These are phyloP conservation scores for Neohortaea acidophila DNA, from an alignment of 495 filamentous ascomycete genomes.

Conservation along the genomic window DNA sequence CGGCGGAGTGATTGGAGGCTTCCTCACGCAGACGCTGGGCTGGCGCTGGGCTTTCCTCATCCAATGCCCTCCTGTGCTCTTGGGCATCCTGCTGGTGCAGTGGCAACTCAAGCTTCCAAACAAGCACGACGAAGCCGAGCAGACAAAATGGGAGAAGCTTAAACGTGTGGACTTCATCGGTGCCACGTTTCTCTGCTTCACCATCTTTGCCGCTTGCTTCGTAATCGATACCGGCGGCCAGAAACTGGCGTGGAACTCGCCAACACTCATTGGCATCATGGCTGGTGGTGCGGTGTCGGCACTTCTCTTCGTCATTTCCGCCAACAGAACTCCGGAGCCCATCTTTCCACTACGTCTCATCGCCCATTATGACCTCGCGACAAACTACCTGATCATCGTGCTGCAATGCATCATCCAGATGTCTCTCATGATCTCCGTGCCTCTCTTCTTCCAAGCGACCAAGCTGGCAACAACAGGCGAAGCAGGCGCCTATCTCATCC, in stretches of 20 bases:
- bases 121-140: constrained; percentile 22
- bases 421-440: constrained; percentile 43
- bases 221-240: constrained; percentile 46
- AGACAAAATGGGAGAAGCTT: constrained; percentile 4
- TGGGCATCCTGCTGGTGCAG: constrained; percentile 40
- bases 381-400: constrained; percentile 37
- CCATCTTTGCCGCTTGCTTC: constrained; percentile 36
- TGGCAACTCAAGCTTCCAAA: constrained; percentile 40
- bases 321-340: constrained; percentile 41
- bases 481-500: constrained; percentile 47
- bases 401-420: constrained; percentile 45
- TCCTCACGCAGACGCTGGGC: constrained; percentile 59
- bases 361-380: constrained; percentile 36
- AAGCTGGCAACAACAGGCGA: constrained; percentile 36
- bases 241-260: constrained; percentile 40
- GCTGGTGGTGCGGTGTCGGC: constrained; percentile 24
- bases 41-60: constrained; percentile 67
- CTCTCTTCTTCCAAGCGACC: constrained; percentile 58
- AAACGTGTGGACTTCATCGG: constrained; percentile 46
- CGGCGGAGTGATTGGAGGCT: constrained; percentile 62
- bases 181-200: constrained; percentile 33
- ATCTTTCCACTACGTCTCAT: constrained; percentile 48
- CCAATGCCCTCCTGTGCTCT: constrained; percentile 39
- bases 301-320: constrained; percentile 36
- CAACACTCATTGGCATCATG: constrained; percentile 28